These are phyloP conservation scores for Turritis glabra DNA, from an alignment of 345 rosid species.

Conservation along the genomic window DNA sequence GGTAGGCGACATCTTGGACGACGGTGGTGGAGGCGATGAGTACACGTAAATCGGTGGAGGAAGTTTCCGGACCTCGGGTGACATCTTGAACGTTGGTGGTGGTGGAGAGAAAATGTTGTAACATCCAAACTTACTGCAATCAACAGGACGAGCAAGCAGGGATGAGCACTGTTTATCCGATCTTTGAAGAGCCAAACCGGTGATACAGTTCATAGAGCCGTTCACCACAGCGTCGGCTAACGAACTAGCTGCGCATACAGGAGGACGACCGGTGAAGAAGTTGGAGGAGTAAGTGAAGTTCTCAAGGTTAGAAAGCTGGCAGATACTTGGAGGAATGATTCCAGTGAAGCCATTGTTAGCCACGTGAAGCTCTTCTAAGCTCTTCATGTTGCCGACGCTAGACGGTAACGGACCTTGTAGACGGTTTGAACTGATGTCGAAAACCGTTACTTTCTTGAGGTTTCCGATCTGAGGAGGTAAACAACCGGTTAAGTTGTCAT, in stretches of 20 bases:
- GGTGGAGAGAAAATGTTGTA: constrained; percentile 37
- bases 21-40: constrained; percentile 53
- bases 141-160: constrained; percentile 51
- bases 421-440: constrained; percentile 62
- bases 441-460: constrained; percentile 56
- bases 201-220: constrained; percentile 54
- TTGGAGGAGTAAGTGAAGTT: constrained; percentile 70
- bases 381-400: constrained; percentile 59
- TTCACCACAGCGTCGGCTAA: constrained; percentile 30
- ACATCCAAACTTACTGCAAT: constrained; percentile 62
- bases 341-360: constrained; percentile 66
- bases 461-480: constrained; percentile 68
- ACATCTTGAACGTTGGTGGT: constrained; percentile 39
- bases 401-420: constrained; percentile 61
- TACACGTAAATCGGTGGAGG: constrained; percentile 41
- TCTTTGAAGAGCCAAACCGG: constrained; percentile 51
- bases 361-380: constrained; percentile 65
- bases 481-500: constrained; percentile 74
- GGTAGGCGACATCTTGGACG: constrained; percentile 51
- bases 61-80: constrained; percentile 39
- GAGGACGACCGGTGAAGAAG: constrained; percentile 65
- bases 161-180: constrained; percentile 59
- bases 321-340: constrained; percentile 52
- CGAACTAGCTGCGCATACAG: constrained; percentile 49
- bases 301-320: constrained; percentile 55